Percentiles rank a stretch among this genome's conserved stretches.
Conservation (phyloP, 1,139 yeast species). For the Scheffersomyces titani region DNA sequence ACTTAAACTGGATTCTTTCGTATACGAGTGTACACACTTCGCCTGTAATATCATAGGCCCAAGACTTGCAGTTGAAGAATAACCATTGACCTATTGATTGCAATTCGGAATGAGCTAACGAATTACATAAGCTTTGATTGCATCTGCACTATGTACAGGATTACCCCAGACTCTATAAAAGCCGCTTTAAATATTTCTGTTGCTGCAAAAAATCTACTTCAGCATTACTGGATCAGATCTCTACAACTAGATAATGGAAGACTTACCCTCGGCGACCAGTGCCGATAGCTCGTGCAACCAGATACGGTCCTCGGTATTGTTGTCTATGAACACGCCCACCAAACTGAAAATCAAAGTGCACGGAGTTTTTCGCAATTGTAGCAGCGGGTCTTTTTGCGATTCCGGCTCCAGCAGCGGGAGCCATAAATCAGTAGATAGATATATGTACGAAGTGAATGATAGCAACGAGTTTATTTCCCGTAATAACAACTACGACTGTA, state of each 20-base stretch:
- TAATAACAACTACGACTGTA: neutral
- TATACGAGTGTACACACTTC: constrained; percentile 38
- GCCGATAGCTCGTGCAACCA: neutral
- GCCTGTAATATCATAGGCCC: neutral
- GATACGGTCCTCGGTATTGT: neutral
- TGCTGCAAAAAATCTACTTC: neutral
- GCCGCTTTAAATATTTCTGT: neutral
- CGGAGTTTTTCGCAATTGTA: neutral
- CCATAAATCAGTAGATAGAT: neutral
- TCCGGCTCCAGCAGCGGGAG: neutral
- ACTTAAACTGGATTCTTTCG: constrained; percentile 58
- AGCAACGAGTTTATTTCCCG: neutral
- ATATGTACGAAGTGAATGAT: neutral
- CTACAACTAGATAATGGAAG: neutral
- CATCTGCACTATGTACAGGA: neutral
- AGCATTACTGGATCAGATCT: neutral
- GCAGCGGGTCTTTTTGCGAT: neutral
- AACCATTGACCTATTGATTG: neutral
- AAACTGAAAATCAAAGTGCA: neutral
- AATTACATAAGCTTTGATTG: neutral
- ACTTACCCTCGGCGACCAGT: neutral
- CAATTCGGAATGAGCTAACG: neutral
- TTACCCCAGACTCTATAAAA: neutral
- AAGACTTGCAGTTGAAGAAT: neutral
- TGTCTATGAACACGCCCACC: neutral